Evolutionary conservation across 495 filamentous ascomycete species (phyloP), one percentile per base, ranked within the genome.

Genomic region (Thozetella sp.): DNA sequence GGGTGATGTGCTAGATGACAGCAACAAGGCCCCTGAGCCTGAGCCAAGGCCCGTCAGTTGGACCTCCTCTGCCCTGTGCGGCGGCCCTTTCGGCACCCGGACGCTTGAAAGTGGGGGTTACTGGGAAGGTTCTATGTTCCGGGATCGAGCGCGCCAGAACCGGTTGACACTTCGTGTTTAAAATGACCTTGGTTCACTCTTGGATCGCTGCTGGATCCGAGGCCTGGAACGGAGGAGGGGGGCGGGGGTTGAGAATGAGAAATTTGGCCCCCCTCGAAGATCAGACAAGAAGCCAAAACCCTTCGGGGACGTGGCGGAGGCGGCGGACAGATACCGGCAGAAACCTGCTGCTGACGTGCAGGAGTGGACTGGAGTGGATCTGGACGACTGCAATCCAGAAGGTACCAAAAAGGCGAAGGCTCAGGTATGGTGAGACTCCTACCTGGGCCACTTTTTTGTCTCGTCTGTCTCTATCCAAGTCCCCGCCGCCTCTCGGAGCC

Each of bases 321-420:
- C 43, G n/a, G n/a, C n/a, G 20, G 43, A 48, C 43, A 48, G 43
- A 3, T 48, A 20, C 43, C 43, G 43, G 43, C 43, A 48, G 43
- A 48, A 48, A 20, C 43, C n/a, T 11, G 43, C 43, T 48, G 43
- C 43, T 48, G 43, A 48, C 43, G 43, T 48, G 43, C 43, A 48
- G 43, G 4, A n/a, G 43, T 48, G 43, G 43, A 48, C 43, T 15
- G 43, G 4, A n/a, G 43, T 48, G 43, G 43, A 48, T 19, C 43
- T 48, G 43, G 43, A 19, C 43, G 20, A 3, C 12, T 48, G 43
- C 43, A 19, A n/a, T n/a, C n/a, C n/a, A n/a, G n/a, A n/a, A n/a
- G n/a, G n/a, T n/a, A n/a, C n/a, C n/a, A n/a, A n/a, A n/a, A n/a
- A n/a, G n/a, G n/a, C n/a, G n/a, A n/a, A n/a, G n/a, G n/a, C n/a